phyloP scores from a whole-genome alignment of 179 eudicot genomes.

The Amaranthus tricolor region DNA sequence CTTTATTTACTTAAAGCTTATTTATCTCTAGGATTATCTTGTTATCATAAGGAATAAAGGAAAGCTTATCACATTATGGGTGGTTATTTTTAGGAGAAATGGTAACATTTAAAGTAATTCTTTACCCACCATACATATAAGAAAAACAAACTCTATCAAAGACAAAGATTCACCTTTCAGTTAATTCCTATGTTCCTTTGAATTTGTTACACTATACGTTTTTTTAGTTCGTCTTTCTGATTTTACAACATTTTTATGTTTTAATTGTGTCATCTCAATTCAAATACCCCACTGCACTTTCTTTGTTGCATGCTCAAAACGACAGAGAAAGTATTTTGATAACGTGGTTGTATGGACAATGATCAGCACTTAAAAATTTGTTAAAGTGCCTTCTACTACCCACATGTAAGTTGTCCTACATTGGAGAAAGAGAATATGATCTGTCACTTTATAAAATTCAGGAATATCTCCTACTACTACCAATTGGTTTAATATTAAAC shows the following conservation, averaged over 20 bases:
- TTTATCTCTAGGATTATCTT: conserved; percentile 7
- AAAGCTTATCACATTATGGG: neutral
- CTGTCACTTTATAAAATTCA: no score
- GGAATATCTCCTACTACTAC: no score
- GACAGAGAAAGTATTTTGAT: neutral
- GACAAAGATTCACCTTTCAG: conserved; percentile 9
- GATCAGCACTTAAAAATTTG: conserved; percentile 17
- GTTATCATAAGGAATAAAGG: conserved; percentile 13
- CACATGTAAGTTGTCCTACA: no score
- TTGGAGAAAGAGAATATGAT: no score
- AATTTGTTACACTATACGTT: no score
- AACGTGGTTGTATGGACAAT: conserved; percentile 26
- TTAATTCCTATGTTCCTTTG: no score
- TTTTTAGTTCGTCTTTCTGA: no score
- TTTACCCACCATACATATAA: conserved; percentile 8
- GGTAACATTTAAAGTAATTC: neutral
- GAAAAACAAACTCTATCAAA: conserved; percentile 9
- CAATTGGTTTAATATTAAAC: no score
- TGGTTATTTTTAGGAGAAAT: neutral
- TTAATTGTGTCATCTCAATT: no score
- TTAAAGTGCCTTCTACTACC: neutral
- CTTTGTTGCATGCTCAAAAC: no score
- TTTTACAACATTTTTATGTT: no score
- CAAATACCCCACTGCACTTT: no score
- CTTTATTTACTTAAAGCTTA: conserved; percentile 13